Percentiles rank a stretch among this genome's conserved stretches.
Conservation (phyloP, 805 yeast species). For the Brettanomyces bruxellensis region DNA sequence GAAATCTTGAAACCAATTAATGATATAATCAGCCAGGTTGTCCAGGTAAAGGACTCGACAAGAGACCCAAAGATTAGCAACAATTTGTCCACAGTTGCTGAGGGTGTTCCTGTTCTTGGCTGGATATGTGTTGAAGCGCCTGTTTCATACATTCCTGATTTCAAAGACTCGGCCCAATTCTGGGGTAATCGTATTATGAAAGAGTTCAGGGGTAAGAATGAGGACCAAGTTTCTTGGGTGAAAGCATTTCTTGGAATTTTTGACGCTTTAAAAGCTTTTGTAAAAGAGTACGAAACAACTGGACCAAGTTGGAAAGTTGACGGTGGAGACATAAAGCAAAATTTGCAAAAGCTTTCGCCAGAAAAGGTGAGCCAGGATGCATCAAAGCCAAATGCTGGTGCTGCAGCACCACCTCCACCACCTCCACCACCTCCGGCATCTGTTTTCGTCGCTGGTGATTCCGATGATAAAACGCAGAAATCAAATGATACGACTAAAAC, state of each 20-base stretch:
- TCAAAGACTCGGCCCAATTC: constrained; percentile 85
- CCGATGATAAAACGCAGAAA: constrained; percentile 15
- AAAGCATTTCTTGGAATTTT: constrained; percentile 51
- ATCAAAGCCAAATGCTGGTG: constrained; percentile 10
- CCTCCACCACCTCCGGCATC: constrained; percentile 86
- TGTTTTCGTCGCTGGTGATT: constrained; percentile 37
- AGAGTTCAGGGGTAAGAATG: constrained; percentile 67
- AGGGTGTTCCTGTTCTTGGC: constrained; percentile 83
- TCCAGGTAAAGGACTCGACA: constrained; percentile 63
- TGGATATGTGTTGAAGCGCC: constrained; percentile 84
- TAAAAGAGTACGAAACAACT: constrained; percentile 67
- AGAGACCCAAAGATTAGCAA: constrained; percentile 57
- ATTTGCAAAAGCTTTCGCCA: constrained; percentile 18
- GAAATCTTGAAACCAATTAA: constrained; percentile 64
- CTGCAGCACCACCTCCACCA: constrained; percentile 37
- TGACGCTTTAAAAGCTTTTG: constrained; percentile 62
- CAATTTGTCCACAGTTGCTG: constrained; percentile 76
- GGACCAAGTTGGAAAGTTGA: constrained; percentile 75
- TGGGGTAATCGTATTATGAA: constrained; percentile 89
- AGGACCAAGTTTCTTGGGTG: constrained; percentile 75
- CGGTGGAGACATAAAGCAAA: constrained; percentile 52
- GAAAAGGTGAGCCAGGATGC: constrained; percentile 4
- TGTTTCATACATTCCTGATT: constrained; percentile 65
- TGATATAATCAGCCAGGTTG: constrained; percentile 45
- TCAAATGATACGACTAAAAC: constrained; percentile 5